A percentile compares a stretch with the other conserved stretches of the same genome.
These are phyloP conservation scores for Microascus cirrosus DNA, from an alignment of 2,329 filamentous ascomycete species.

Conservation along the genomic window DNA sequence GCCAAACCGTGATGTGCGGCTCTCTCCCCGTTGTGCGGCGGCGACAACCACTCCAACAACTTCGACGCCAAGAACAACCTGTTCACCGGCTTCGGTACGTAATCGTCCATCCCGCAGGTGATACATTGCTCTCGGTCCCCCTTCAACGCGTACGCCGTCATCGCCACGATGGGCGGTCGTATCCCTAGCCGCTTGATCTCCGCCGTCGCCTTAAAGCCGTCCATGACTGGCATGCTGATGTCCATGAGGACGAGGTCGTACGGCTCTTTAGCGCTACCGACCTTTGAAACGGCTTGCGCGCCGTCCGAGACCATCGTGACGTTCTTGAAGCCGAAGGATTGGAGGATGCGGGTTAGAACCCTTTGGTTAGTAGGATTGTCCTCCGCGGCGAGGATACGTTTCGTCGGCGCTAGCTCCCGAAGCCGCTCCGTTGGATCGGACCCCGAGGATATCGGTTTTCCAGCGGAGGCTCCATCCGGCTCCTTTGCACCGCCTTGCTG, in stretches of 20 bases:
- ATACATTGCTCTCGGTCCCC: slow-evolving; percentile 42
- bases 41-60: not conserved
- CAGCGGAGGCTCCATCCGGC: slow-evolving; percentile 8
- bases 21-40: not conserved
- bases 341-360: slow-evolving; percentile 23
- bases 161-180: slow-evolving; percentile 33
- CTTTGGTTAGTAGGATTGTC: slow-evolving; percentile 32
- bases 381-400: slow-evolving; percentile 26
- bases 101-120: slow-evolving; percentile 43
- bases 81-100: slow-evolving; percentile 42
- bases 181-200: slow-evolving; percentile 30
- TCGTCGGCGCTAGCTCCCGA: slow-evolving; percentile 22
- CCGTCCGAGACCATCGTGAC: slow-evolving; percentile 11
- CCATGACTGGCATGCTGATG: slow-evolving; percentile 39
- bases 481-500: not conserved
- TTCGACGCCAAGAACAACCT: slow-evolving; percentile 31
- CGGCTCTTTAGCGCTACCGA: slow-evolving; percentile 16
- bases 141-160: slow-evolving; percentile 43
- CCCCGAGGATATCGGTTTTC: no score
- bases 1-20: not conserved
- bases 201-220: slow-evolving; percentile 32
- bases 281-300: slow-evolving; percentile 11
- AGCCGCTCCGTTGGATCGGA: slow-evolving; percentile 14
- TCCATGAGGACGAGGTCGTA: slow-evolving; percentile 28
- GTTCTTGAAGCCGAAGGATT: slow-evolving; percentile 25